These are phyloP conservation scores for Rhodamnia argentea DNA, from an alignment of 345 rosid genomes.

Conservation along the genomic window DNA sequence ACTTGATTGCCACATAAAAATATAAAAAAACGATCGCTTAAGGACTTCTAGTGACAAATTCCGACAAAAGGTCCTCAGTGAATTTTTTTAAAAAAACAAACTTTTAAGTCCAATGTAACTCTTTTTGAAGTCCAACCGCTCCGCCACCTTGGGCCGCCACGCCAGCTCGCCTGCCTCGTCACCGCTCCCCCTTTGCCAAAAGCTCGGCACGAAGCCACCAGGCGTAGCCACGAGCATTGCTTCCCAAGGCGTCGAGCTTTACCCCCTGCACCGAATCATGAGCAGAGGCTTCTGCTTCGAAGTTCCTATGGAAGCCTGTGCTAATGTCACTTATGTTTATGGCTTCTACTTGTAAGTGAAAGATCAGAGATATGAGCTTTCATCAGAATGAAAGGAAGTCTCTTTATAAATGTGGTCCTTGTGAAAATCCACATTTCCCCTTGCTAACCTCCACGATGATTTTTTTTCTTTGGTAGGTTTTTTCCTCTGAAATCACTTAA, in stretches of 20 bases:
- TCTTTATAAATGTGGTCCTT: background rate
- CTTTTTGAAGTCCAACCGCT: background rate
- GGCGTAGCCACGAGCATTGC: background rate
- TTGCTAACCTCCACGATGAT: too few species aligned
- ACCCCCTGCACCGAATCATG: background rate
- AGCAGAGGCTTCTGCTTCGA: background rate
- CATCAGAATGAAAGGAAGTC: constrained; percentile 1
- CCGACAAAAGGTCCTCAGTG: background rate
- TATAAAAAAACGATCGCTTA: background rate
- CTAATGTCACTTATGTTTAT: background rate
- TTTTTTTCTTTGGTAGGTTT: too few species aligned
- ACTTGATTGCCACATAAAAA: background rate
- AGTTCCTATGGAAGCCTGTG: background rate
- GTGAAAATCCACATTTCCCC: background rate
- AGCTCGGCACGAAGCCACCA: background rate
- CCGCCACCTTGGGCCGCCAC: background rate
- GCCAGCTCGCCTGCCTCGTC: background rate
- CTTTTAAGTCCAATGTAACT: background rate
- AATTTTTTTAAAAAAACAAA: background rate
- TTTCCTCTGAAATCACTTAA: too few species aligned
- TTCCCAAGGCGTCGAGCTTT: background rate
- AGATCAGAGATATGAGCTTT: background rate
- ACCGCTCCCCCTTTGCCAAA: background rate
- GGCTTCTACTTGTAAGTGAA: background rate
- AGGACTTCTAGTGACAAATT: background rate